Percentiles rank a stretch among this genome's conserved stretches.
phyloP scores from a whole-genome alignment of 2,329 filamentous ascomycete genomes.

The Colletotrichum lindemuthianum region DNA sequence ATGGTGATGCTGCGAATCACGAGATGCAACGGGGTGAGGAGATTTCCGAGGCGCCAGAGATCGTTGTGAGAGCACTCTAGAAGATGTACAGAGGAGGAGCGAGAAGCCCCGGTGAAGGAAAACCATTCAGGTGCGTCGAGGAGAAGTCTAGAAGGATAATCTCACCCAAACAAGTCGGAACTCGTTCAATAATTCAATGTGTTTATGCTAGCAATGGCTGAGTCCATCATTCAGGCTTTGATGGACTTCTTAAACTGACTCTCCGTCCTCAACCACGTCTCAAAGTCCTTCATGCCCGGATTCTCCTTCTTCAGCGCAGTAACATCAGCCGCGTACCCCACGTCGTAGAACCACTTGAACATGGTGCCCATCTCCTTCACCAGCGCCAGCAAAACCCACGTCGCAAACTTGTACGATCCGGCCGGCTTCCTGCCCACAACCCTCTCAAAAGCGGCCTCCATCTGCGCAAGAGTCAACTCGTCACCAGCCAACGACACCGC shows the following conservation, averaged over 20 bases:
- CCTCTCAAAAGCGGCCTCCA: constrained; percentile 44
- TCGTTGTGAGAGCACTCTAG: too few relatives aligned
- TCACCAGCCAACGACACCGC: constrained; percentile 53
- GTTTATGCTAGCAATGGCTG: too few relatives aligned
- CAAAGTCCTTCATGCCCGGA: constrained; percentile 42
- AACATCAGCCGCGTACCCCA: constrained; percentile 49
- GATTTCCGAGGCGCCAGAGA: too few relatives aligned
- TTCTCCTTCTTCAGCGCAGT: constrained; percentile 40
- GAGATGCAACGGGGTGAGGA: too few relatives aligned
- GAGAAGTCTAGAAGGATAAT: too few relatives aligned
- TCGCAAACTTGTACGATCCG: constrained; percentile 43
- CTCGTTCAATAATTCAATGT: too few relatives aligned
- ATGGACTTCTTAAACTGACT: constrained; percentile 61
- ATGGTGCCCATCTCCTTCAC: constrained; percentile 47
- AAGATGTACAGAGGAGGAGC: too few relatives aligned
- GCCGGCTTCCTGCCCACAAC: constrained; percentile 44
- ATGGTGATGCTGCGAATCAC: too few relatives aligned
- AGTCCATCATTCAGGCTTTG: neutral
- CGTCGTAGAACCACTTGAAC: constrained; percentile 50
- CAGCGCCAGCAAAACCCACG: constrained; percentile 41
- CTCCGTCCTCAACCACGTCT: constrained; percentile 60
- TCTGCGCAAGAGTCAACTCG: constrained; percentile 48
- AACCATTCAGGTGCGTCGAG: too few relatives aligned
- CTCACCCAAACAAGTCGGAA: too few relatives aligned
- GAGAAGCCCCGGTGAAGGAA: too few relatives aligned